These are phyloP conservation scores for Paxillus ammoniavirescens DNA, from an alignment of 768 basidiomycete species.

Conservation along the genomic window DNA sequence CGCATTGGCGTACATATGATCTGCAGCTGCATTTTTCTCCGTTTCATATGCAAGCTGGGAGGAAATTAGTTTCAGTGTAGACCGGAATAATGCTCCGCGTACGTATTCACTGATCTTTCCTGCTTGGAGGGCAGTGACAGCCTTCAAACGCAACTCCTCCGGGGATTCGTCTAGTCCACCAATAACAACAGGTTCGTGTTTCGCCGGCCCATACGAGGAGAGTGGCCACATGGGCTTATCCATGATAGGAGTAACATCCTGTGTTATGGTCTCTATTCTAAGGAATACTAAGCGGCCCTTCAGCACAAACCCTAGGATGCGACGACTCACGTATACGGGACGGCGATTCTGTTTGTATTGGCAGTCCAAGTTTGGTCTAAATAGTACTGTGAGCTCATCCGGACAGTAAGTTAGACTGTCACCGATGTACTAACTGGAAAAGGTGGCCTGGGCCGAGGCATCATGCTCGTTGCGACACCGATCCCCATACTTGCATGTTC, in stretches of 20 bases:
- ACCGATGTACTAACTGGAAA: conserved; percentile 48
- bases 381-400: conserved; percentile 8
- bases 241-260: conserved; percentile 54
- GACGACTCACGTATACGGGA: conserved; percentile 40
- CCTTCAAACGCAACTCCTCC: conserved; percentile 76
- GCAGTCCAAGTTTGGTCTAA: conserved; percentile 43
- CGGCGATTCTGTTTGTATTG: conserved; percentile 22
- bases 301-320: background rate
- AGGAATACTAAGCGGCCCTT: background rate
- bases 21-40: conserved; percentile 51
- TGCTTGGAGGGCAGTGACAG: conserved; percentile 50
- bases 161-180: conserved; percentile 66
- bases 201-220: conserved; percentile 75
- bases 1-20: conserved; percentile 48
- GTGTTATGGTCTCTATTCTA: conserved; percentile 61
- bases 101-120: conserved; percentile 70
- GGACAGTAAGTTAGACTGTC: background rate
- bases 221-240: conserved; percentile 83
- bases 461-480: conserved; percentile 65
- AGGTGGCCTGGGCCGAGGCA: conserved; percentile 34
- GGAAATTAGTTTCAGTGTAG: conserved; percentile 1
- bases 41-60: conserved; percentile 58
- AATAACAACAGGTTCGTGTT: conserved; percentile 67
- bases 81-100: conserved; percentile 24
- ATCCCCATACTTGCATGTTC: conserved; percentile 64